Base-by-base conservation (phyloP, 352 stramenopile genomes). In the Phytophthora citricola region DNA sequence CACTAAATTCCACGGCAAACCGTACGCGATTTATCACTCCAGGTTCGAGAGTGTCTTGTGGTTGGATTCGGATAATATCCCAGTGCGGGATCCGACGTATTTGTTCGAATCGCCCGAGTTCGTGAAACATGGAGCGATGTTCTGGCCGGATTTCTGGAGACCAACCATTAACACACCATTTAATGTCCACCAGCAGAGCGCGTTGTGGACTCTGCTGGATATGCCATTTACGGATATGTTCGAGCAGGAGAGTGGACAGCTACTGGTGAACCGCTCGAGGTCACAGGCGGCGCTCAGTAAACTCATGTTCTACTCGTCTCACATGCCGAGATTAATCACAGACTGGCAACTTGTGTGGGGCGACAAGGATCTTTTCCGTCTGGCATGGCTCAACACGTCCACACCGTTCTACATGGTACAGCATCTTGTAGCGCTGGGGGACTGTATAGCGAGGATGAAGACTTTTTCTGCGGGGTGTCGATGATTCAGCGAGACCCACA, bases 161-260 rank as follows among this genome's bases (percentile, higher is more conserved):
- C 84, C 85, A 6, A 22, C 59, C 20, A 58, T 77, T 36, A 78
- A 76, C 24, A 94, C 83, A 8, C 75, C 75, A 2, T 95, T 93
- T 60, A 93, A 93, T 45, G 71, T 95, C 7, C 81, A 93, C 1
- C 63, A 88, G 47, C 82, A 92, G 43, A 92, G 76, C 51, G 74
- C 60, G 7, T 36, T 95, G 40, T 95, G 87, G 87, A 53, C 78
- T 7, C 41, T 93, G 43, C 58, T 95, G 12, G 83, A 91, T 66
- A 93, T 94, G 78, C 86, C 85, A 17, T 95, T 93, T 71, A 81
- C 79, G 7, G 81, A 95, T 44, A 95, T 95, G 87, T 93, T 91
- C 61, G 87, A 95, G 65, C 85, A 94, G 58, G 87, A 95, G 46
- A 91, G 79, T 44, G 88, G 85, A 0, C 88, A 95, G 54, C 40